Evolutionary conservation across 805 yeast genomes (phyloP), one percentile per base, ranked within the genome.

Genomic region (Candida multigemmis): DNA sequence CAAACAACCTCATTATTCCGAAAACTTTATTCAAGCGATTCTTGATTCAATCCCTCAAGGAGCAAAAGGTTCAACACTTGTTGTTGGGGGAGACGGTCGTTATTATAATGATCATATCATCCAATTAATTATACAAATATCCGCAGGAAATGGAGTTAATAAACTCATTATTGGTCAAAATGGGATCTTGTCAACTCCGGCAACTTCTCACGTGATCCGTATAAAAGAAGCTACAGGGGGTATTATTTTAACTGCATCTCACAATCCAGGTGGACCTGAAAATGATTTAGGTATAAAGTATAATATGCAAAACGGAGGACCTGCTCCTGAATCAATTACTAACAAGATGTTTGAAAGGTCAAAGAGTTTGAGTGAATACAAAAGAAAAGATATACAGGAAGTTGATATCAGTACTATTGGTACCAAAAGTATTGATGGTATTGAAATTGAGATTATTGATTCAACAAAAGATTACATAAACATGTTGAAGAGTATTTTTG

Each of bases 61-160:
- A 16, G 59, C 77, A 6, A 30, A 70, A 30, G 80, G 61, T 32
- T 66, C 96, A 4, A 74, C 80, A 3, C 62, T 89, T 34, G 96
- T 87, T 2, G 77, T 89, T 38, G 98, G 98, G 33, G 98, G 98
- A 33, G 98, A 89, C 52, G 97, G 97, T 24, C 77, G 98, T 42
- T 89, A 65, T 65, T 91, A 85, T 64, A 87, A 87, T 50, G 80
- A 73, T 41, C 68, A 65, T 23, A 87, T 86, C 21, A 72, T 91
- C 43, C 83, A 85, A 49, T 59, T 78, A 48, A 89, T 89, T 44
- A 80, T 84, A 19, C 59, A 74, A 40, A 83, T 89, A 28, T 79
- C 83, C 34, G 93, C 94, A 17, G 98, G 89, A 24, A 89, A 89
- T 49, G 94, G 94, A 19, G 94, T 87, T 30, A 65, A 61, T 42